Percentiles rank a stretch among this genome's conserved stretches.
Evolutionary conservation across 2,329 filamentous ascomycete genomes (phyloP).

Genomic region (Diaporthe sp.): DNA sequence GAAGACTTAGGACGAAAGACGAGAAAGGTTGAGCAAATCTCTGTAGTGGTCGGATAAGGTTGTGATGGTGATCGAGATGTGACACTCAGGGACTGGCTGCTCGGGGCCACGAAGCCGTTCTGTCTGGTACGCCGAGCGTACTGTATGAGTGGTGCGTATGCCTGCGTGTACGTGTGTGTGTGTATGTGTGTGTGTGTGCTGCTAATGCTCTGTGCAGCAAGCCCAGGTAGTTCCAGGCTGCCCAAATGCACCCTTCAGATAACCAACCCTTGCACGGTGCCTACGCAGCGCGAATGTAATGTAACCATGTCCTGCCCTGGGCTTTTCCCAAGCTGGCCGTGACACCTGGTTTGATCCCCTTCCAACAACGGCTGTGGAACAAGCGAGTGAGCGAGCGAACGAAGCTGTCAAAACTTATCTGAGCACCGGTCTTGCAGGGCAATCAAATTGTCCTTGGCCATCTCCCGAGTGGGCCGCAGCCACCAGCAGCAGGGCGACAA

Average conservation of each 20-base stretch:
- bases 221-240: neutral
- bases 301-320: conserved; percentile 15
- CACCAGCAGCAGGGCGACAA: too few relatives aligned
- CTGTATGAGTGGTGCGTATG: neutral
- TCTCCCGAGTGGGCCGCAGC: neutral
- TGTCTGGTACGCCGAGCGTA: conserved; percentile 16
- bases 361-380: conserved; percentile 15
- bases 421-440: neutral
- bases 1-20: neutral
- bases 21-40: neutral
- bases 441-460: conserved; percentile 1
- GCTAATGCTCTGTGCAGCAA: neutral
- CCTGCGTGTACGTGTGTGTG: neutral
- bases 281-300: neutral
- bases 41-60: conserved; percentile 19
- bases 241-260: neutral
- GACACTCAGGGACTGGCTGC: conserved; percentile 26
- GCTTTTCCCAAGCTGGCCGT: conserved; percentile 19
- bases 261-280: conserved; percentile 7
- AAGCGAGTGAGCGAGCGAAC: conserved; percentile 1
- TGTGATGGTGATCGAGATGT: conserved; percentile 31
- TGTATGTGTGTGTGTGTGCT: neutral
- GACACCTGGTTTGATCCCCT: conserved; percentile 17
- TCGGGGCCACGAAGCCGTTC: conserved; percentile 11
- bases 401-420: conserved; percentile 1